Percentiles rank a stretch among this genome's conserved stretches.
These are phyloP conservation scores for Eucalyptus brandiana DNA, from an alignment of 345 rosid genomes.

Conservation along the genomic window DNA sequence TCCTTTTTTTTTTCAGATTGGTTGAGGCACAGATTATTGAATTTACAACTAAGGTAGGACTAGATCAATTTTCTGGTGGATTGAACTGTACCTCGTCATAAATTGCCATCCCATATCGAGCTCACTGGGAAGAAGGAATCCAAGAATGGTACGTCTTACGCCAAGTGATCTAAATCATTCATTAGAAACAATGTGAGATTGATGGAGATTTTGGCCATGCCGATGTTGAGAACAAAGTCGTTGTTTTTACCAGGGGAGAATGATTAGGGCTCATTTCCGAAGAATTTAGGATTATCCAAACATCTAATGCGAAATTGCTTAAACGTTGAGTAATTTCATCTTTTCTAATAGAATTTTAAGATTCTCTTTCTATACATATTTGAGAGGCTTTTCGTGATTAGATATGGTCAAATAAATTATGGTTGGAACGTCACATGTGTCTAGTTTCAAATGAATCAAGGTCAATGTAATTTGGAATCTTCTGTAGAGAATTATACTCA, in stretches of 20 bases:
- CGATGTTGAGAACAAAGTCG: neutral
- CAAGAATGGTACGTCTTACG: neutral
- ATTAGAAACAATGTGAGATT: neutral
- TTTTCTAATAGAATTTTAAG: neutral
- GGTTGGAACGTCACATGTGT: neutral
- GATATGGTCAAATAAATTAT: neutral
- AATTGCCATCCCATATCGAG: neutral
- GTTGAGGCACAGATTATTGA: neutral
- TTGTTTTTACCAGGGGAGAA: neutral
- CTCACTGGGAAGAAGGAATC: too few species aligned
- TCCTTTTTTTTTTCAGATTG: neutral
- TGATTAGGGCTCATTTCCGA: neutral
- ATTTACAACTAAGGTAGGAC: neutral
- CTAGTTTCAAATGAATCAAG: neutral
- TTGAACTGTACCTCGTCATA: neutral
- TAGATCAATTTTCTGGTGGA: neutral
- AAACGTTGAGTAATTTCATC: neutral
- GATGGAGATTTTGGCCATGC: neutral
- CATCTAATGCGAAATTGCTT: neutral
- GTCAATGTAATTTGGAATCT: neutral
- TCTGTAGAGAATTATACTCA: neutral
- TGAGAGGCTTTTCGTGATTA: neutral
- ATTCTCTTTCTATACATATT: neutral
- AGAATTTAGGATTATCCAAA: neutral
- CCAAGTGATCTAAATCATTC: neutral